phyloP scores from a whole-genome alignment of 345 rosid species.

The Alliaria petiolata region DNA sequence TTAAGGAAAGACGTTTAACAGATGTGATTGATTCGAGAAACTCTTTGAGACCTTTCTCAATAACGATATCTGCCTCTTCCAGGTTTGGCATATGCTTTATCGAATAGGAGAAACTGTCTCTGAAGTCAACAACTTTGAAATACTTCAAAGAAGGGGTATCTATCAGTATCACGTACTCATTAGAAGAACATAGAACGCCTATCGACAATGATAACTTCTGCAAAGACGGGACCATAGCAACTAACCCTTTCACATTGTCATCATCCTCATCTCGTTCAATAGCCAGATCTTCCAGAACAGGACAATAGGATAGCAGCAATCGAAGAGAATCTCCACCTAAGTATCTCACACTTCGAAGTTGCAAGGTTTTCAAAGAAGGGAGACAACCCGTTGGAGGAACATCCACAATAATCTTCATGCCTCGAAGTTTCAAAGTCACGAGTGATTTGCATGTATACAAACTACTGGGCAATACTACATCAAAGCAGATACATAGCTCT shows the following conservation, averaged over 20 bases:
- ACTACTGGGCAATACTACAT: not conserved
- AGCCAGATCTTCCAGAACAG: not conserved
- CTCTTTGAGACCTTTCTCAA: not conserved
- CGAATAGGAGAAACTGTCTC: not conserved
- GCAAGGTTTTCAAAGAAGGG: not conserved
- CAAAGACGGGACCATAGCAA: not conserved
- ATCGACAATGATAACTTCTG: not conserved
- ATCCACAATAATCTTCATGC: not conserved
- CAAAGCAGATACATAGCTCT: fast-evolving
- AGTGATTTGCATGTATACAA: not conserved
- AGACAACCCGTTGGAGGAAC: not conserved
- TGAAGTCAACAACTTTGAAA: not conserved
- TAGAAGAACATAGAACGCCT: not conserved
- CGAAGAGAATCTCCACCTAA: not conserved
- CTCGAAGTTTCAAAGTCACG: not conserved
- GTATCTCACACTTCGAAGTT: not conserved
- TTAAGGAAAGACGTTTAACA: not conserved
- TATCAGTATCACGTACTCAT: not conserved
- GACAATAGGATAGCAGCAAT: not conserved
- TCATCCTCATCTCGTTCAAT: not conserved
- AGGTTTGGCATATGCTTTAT: not conserved
- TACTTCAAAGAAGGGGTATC: not conserved
- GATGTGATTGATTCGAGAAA: not conserved
- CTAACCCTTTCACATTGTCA: not conserved
- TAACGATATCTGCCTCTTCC: not conserved